Conservation (phyloP, 345 rosid species). For the thale cress (Arabidopsis thaliana) region DNA sequence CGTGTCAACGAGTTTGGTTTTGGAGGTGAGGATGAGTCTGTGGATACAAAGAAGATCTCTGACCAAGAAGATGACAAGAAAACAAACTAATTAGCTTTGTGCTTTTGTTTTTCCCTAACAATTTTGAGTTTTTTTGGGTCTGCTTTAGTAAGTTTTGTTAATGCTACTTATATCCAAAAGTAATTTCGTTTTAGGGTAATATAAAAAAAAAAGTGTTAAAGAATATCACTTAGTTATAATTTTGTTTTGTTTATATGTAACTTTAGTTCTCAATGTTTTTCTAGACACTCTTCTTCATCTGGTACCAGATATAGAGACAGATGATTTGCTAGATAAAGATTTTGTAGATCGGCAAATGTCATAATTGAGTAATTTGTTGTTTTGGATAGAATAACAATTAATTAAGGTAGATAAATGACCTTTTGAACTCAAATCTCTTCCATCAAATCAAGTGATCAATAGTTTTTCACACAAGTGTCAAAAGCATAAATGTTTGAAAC, state of each 20-base stretch:
- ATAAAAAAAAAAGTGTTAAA: background rate
- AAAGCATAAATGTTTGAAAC: background rate
- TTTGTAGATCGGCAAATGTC: no score
- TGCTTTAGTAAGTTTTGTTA: constrained; percentile 6
- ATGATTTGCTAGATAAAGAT: no score
- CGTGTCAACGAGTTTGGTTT: constrained; percentile 97
- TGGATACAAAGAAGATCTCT: constrained; percentile 39
- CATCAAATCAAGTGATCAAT: no score
- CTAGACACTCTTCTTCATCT: no score
- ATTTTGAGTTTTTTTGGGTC: background rate
- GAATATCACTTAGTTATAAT: background rate
- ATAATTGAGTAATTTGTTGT: no score
- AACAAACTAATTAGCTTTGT: constrained; percentile 48
- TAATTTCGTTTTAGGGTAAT: constrained; percentile 5
- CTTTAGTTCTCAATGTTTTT: no score
- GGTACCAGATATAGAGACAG: no score
- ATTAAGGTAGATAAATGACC: no score
- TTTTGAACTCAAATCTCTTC: no score
- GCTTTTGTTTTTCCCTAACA: background rate
- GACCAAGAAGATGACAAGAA: constrained; percentile 63
- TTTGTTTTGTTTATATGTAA: background rate
- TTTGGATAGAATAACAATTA: no score
- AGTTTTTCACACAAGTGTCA: no score
- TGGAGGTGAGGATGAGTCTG: constrained; percentile 79
- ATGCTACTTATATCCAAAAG: background rate